Conservation (phyloP, 352 stramenopile genomes). For the Pelagophyceae sp. region DNA sequence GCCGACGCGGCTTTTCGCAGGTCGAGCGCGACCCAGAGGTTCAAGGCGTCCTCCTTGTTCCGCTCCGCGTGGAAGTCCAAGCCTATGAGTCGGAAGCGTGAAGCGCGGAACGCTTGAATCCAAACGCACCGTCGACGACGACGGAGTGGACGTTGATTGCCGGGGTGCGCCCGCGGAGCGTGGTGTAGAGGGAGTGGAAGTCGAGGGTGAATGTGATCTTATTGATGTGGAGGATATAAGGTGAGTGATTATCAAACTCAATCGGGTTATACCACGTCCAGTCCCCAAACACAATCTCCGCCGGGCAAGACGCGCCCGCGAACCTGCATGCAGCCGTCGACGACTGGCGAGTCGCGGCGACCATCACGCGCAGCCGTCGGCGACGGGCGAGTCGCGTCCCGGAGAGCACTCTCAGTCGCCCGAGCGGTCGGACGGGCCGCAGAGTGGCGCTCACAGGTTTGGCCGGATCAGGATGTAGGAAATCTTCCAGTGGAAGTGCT, state of each 20-base stretch:
- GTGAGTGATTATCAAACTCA: background rate
- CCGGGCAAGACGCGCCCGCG: background rate
- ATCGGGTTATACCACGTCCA: conserved; percentile 1
- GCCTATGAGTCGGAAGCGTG: background rate
- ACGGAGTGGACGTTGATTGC: background rate
- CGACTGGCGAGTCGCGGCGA: too few species aligned
- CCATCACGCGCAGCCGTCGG: too few species aligned
- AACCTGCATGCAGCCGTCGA: too few species aligned
- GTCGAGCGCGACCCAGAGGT: conserved; percentile 10
- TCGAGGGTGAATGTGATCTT: background rate
- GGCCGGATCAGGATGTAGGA: background rate
- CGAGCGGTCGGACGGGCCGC: background rate
- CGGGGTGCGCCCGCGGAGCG: background rate
- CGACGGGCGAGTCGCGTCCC: too few species aligned
- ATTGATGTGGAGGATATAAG: background rate
- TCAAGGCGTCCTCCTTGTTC: conserved; percentile 1
- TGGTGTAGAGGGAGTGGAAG: background rate
- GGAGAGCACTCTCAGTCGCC: background rate
- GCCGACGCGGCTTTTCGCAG: too few species aligned
- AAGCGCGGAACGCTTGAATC: too few species aligned
- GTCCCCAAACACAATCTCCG: background rate
- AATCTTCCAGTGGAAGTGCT: background rate
- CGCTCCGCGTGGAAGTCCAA: background rate
- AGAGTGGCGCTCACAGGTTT: background rate
- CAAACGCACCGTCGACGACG: too few species aligned